Evolutionary conservation across 169 alveolate genomes (phyloP).

Genomic region (Plasmodium inui): DNA sequence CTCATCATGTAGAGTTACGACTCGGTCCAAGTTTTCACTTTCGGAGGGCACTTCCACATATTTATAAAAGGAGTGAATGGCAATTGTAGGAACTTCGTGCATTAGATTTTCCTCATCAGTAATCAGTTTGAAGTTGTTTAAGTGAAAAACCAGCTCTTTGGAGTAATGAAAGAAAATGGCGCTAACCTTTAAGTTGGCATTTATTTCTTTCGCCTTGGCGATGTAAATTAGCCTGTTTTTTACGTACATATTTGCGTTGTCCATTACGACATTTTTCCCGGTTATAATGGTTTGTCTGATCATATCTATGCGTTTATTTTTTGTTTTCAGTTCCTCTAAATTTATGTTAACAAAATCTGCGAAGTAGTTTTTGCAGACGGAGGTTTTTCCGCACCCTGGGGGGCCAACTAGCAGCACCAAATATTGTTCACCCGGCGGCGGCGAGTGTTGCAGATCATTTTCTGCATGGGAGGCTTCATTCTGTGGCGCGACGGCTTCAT

Average conservation of each 20-base stretch:
- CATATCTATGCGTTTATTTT: constrained; percentile 17
- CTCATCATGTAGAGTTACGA: constrained; percentile 33
- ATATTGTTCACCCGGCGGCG: constrained; percentile 8
- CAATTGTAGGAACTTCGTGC: constrained; percentile 39
- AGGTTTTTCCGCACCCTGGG: constrained; percentile 68
- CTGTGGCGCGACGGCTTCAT: neutral
- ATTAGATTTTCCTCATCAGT: constrained; percentile 25
- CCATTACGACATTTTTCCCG: constrained; percentile 65
- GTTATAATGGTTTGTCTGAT: constrained; percentile 7
- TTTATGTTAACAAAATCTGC: constrained; percentile 10
- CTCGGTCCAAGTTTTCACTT: constrained; percentile 17
- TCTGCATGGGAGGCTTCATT: neutral
- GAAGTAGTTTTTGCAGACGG: constrained; percentile 23
- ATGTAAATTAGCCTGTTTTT: constrained; percentile 43
- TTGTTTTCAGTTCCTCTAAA: constrained; percentile 26
- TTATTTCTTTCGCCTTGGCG: constrained; percentile 42
- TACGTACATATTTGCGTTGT: constrained; percentile 13
- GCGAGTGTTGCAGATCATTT: neutral
- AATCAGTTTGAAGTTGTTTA: constrained; percentile 49
- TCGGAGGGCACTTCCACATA: constrained; percentile 34
- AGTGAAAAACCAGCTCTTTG: constrained; percentile 46
- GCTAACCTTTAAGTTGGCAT: constrained; percentile 11
- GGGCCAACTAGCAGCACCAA: constrained; percentile 48
- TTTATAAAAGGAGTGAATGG: constrained; percentile 66
- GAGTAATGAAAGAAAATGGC: constrained; percentile 55